Conservation (phyloP, 768 basidiomycete genomes). For the Tylopilus sp. region DNA sequence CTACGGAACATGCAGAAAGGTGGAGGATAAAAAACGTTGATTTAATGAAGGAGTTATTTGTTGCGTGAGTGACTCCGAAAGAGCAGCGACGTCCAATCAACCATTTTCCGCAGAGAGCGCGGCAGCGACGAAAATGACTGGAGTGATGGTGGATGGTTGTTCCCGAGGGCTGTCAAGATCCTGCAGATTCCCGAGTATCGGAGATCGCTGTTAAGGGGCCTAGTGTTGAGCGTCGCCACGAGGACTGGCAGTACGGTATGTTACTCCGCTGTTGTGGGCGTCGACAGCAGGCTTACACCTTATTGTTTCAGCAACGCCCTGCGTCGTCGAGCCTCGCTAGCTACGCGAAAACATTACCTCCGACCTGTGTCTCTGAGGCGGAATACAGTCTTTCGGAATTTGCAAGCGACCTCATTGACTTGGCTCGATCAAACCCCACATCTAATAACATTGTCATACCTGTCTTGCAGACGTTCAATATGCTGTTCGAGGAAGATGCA, state of each 20-base stretch:
- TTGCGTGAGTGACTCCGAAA: conserved; percentile 36
- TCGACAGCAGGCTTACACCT: conserved; percentile 15
- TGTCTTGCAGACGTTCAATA: conserved; percentile 68
- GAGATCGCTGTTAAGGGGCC: conserved; percentile 56
- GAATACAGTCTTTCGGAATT: conserved; percentile 52
- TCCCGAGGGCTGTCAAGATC: conserved; percentile 66
- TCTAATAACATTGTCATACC: conserved; percentile 82
- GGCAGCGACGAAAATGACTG: conserved; percentile 42
- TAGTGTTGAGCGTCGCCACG: conserved; percentile 78
- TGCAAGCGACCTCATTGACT: conserved; percentile 52
- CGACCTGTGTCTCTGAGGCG: conserved; percentile 24
- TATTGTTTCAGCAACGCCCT: conserved; percentile 57
- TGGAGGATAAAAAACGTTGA: conserved; percentile 53
- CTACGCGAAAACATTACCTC: conserved; percentile 55
- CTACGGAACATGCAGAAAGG: conserved; percentile 33
- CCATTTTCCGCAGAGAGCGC: conserved; percentile 28
- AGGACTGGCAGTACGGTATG: conserved; percentile 84
- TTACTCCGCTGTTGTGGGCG: conserved; percentile 10
- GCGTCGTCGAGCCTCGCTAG: conserved; percentile 56
- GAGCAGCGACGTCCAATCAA: conserved; percentile 1
- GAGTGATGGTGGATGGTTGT: conserved; percentile 74
- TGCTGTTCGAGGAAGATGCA: conserved; percentile 67
- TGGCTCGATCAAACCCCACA: conserved; percentile 50
- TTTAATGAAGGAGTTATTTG: conserved; percentile 52
- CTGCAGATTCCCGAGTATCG: conserved; percentile 64